A percentile compares a stretch with the other conserved stretches of the same genome.
Evolutionary conservation across 305 asterid genomes (phyloP).

Genomic region (Euphrasia arctica): DNA sequence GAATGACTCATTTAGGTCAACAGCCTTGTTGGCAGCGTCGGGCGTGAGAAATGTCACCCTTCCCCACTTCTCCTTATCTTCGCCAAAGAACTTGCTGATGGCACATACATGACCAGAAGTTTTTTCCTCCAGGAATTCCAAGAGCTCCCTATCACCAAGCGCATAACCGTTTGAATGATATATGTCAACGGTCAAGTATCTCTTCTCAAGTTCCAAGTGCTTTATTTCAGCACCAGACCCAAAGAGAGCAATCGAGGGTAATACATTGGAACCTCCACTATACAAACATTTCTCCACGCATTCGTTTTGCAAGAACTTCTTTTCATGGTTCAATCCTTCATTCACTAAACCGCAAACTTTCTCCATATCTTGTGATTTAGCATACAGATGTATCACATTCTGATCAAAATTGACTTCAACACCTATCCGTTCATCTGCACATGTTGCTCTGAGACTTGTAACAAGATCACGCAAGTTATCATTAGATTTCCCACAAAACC

Average conservation of each 20-base stretch:
- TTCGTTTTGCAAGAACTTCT: constrained; percentile 58
- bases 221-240: constrained; percentile 93
- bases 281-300: constrained; percentile 73
- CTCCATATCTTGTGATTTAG: constrained; percentile 66
- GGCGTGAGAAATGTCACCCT: constrained; percentile 82
- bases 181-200: constrained; percentile 72
- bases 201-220: constrained; percentile 83
- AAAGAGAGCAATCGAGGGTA: constrained; percentile 67
- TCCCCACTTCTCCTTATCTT: constrained; percentile 75
- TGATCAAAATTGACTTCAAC: constrained; percentile 64
- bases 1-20: constrained; percentile 37
- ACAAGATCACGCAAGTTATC: constrained; percentile 47
- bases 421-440: constrained; percentile 61
- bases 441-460: constrained; percentile 53
- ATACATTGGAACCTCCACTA: constrained; percentile 48
- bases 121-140: constrained; percentile 55
- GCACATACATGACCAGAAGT: constrained; percentile 57
- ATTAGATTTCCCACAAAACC: constrained; percentile 71
- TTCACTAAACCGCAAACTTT: constrained; percentile 43
- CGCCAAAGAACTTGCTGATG: constrained; percentile 50
- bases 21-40: constrained; percentile 68
- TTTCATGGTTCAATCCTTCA: constrained; percentile 57
- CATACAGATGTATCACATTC: constrained; percentile 58
- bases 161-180: constrained; percentile 42
- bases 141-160: constrained; percentile 60